These are phyloP conservation scores for Colletotrichum theobromicola DNA, from an alignment of 2,329 filamentous ascomycete genomes.

Conservation along the genomic window DNA sequence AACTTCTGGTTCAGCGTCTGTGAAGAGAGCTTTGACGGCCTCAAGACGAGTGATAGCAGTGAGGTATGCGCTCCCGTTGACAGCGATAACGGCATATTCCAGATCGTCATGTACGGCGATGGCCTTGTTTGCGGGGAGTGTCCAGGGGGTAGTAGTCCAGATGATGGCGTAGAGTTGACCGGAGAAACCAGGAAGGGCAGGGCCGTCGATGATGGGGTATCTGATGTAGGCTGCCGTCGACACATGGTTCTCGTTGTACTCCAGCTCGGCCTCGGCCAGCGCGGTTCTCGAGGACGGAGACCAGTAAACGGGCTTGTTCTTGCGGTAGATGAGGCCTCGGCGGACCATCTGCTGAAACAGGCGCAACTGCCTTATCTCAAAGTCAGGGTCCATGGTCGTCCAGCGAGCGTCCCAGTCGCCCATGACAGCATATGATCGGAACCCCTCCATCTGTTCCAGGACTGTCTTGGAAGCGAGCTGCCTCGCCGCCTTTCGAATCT, in stretches of 20 bases:
- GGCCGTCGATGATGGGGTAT: conserved; percentile 69
- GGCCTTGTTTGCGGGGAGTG: conserved; percentile 87
- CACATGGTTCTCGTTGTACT: conserved; percentile 78
- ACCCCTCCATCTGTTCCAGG: conserved; percentile 74
- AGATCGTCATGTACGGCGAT: conserved; percentile 82
- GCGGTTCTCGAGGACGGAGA: conserved; percentile 80
- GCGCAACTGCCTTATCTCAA: conserved; percentile 76
- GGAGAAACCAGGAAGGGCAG: conserved; percentile 42
- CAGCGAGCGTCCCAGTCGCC: conserved; percentile 79
- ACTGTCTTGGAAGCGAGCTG: conserved; percentile 72
- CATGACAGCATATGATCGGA: conserved; percentile 79
- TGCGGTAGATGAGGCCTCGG: conserved; percentile 76
- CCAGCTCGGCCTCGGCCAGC: conserved; percentile 82
- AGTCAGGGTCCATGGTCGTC: conserved; percentile 78
- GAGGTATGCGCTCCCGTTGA: conserved; percentile 65
- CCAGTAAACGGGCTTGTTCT: conserved; percentile 87
- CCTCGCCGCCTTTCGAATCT: conserved; percentile 69
- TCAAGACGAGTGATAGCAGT: conserved; percentile 75
- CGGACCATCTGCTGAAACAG: conserved; percentile 79
- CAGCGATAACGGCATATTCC: conserved; percentile 72
- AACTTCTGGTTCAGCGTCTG: conserved; percentile 47
- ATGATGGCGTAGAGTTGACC: conserved; percentile 78
- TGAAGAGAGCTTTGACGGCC: conserved; percentile 56
- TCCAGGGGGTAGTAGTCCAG: conserved; percentile 99
- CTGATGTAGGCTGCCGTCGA: conserved; percentile 80